Evolutionary conservation across 768 basidiomycete species (phyloP).

Genomic region (Leccinum uliginosum): DNA sequence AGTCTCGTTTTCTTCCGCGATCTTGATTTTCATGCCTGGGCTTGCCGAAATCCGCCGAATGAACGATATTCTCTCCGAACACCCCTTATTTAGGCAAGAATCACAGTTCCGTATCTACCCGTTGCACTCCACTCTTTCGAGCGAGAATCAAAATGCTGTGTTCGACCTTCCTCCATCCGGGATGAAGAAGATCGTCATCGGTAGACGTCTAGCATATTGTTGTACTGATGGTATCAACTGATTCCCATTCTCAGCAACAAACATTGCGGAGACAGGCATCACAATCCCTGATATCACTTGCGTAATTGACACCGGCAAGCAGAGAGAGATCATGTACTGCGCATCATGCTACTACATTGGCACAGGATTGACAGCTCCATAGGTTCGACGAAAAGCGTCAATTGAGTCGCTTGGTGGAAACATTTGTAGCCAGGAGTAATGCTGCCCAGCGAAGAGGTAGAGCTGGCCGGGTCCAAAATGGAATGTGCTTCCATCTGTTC

Average conservation of each 20-base stretch:
- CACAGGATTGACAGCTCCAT: conserved; percentile 3
- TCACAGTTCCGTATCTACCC: conserved; percentile 73
- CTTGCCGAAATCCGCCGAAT: conserved; percentile 89
- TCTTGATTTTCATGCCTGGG: conserved; percentile 93
- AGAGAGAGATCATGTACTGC: conserved; percentile 83
- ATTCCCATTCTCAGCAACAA: conserved; percentile 54
- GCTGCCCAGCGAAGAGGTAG: conserved; percentile 86
- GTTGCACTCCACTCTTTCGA: conserved; percentile 90
- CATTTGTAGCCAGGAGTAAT: conserved; percentile 88
- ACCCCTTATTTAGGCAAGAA: conserved; percentile 61
- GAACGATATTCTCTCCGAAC: conserved; percentile 75
- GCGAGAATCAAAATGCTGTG: conserved; percentile 84
- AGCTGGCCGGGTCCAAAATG: conserved; percentile 85
- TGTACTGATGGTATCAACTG: not conserved
- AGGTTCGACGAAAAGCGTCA: conserved; percentile 98
- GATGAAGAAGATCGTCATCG: conserved; percentile 89
- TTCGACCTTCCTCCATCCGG: conserved; percentile 84
- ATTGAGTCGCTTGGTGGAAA: conserved; percentile 86
- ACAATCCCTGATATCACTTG: conserved; percentile 98
- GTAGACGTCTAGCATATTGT: conserved; percentile 38
- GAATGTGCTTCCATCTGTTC: conserved; percentile 94
- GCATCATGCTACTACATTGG: not conserved
- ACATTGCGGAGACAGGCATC: conserved; percentile 95
- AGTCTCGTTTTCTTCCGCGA: conserved; percentile 63
- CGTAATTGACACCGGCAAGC: conserved; percentile 92